phyloP scores from a whole-genome alignment of 768 basidiomycete genomes.

The Tricholoma sp. region DNA sequence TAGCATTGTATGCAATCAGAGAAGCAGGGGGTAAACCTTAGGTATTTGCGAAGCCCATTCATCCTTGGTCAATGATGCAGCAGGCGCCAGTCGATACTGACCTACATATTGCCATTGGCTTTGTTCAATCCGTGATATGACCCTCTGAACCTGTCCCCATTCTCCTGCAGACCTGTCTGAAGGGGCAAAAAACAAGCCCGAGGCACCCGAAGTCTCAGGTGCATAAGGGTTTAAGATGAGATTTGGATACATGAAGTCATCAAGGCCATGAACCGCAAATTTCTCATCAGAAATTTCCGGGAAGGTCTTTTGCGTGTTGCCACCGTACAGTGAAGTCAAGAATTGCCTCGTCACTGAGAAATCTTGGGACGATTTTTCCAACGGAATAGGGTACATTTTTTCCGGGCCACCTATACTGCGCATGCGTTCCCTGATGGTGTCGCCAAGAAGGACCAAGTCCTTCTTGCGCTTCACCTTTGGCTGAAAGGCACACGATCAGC shows the following conservation, averaged over 20 bases:
- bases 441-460: not conserved
- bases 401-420: not conserved
- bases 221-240: conserved; percentile 20
- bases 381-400: conserved; percentile 1
- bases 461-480: not conserved
- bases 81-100: conserved; percentile 26
- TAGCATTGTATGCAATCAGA: not conserved
- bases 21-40: not conserved
- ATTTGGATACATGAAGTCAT: conserved; percentile 27
- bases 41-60: conserved; percentile 18
- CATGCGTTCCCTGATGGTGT: conserved; percentile 11
- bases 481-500: not conserved
- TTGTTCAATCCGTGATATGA: conserved; percentile 27
- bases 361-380: conserved; percentile 3
- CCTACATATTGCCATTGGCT: conserved; percentile 32
- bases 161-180: not conserved
- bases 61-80: conserved; percentile 32
- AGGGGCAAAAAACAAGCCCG: conserved; percentile 22
- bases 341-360: conserved; percentile 7
- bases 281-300: conserved; percentile 12
- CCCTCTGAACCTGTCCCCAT: conserved; percentile 23
- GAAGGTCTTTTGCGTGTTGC: conserved; percentile 2
- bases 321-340: conserved; percentile 7
- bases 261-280: conserved; percentile 16
- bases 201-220: conserved; percentile 25